Evolutionary conservation across 75 land plant species (phyloP).

Genomic region (Pseudotsuga menziesii): DNA sequence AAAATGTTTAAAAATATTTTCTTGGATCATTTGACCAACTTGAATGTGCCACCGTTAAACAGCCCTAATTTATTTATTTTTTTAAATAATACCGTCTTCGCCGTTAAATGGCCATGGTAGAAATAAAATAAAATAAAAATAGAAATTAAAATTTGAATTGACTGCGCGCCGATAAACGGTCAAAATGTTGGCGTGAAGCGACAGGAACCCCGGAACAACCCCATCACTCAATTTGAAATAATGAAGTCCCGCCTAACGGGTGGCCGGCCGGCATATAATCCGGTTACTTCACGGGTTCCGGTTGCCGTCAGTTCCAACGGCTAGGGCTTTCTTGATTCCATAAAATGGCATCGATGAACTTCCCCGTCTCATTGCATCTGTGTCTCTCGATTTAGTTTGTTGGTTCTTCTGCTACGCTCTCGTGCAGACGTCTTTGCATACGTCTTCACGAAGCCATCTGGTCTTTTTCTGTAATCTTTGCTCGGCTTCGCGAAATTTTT

Average conservation of each 20-base stretch:
- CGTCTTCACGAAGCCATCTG: constrained; percentile 7
- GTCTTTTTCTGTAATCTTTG: too few relatives aligned
- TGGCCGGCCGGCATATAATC: neutral
- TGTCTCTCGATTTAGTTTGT: neutral
- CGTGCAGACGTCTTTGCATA: constrained; percentile 11
- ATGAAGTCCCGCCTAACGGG: constrained; percentile 2
- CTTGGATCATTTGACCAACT: too few relatives aligned
- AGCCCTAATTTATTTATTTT: too few relatives aligned
- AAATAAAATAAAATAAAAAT: neutral
- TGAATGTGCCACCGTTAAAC: too few relatives aligned
- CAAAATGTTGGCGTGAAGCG: neutral
- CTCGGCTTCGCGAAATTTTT: neutral
- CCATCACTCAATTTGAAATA: neutral
- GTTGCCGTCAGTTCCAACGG: constrained; percentile 1
- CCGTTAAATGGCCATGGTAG: too few relatives aligned
- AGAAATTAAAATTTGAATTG: neutral
- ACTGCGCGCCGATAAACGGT: constrained; percentile 13
- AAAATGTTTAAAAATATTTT: too few relatives aligned
- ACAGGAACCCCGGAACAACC: neutral
- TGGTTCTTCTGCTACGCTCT: neutral
- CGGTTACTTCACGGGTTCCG: neutral
- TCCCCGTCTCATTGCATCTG: neutral
- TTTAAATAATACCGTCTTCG: too few relatives aligned
- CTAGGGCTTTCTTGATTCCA: neutral
- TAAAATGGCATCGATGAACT: neutral